Base-by-base conservation (phyloP, 805 yeast species). In the Cyberlindnera sargentensis region DNA sequence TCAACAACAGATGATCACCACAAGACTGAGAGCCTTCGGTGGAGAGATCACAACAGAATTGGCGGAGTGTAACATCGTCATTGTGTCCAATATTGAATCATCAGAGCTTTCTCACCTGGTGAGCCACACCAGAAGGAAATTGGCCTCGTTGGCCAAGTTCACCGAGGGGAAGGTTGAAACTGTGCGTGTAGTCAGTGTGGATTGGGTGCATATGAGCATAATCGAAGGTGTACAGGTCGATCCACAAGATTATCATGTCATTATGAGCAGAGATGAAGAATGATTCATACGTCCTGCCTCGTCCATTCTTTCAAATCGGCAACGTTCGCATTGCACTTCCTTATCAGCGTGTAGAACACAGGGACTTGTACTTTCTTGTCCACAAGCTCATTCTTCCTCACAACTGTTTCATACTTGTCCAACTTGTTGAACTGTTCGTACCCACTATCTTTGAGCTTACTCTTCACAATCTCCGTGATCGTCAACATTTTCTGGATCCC, bases 1-100 rank as follows among this genome's bases (percentile, higher is more conserved):
- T 36, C 39, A 34, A 40, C 43, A 28, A 39, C 44, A 23, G 40
- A 46, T 34, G 30, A 48, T 27, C 35, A 48, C 11, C 45, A 32
- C 44, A 6, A 57, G 61, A 28, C 63, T 74, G 11, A 63, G 65
- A 30, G 53, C 60, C 24, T 68, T 74, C 39, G 81, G 77, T 25
- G 85, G 79, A 1, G 61, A 58, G 3, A 37, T 66, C 4, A 54
- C 67, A 0, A 47, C 51, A 3, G 44, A 49, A 1, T 24, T 70
- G 1, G 45, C 41, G 3, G 57, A 60, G 4, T 63, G 72, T 36
- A 64, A 72, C 31, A 53, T 71, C 23, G 63, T 78, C 5, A 62
- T 80, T 11, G 65, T 67, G 11, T 58, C 62, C 8, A 36, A 44
- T 40, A 40, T 29, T 40, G 47, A 26, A 31, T 36, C 34, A 29